Base-by-base conservation (phyloP, 2,329 filamentous ascomycete species). In the Microthyrium microscopicum region DNA sequence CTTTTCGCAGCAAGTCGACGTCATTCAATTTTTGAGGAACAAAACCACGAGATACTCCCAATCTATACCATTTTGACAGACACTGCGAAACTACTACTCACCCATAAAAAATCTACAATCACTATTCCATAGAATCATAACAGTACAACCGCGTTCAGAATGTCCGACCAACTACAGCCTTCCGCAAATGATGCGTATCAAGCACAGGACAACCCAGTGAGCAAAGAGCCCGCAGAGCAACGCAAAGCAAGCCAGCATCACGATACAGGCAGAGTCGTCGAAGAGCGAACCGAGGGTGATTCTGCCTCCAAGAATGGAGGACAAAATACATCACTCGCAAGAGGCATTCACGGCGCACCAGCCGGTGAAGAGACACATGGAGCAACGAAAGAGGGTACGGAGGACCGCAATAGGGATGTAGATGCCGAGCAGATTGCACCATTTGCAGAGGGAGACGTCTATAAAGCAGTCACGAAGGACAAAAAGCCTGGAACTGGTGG, bases 391-490 rank as follows among this genome's bases (percentile, higher is more conserved):
- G 53, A 58, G 32, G 51, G 57, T 28, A 47, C 61, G 18, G n/a
- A n/a, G n/a, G 60, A 59, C n/a, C 40, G 54, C 5, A 49, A 56
- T 31, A 50, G 55, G n/a, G 61, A 63, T 47, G 43, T 62, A 16
- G 60, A 64, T 28, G 61, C 47, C 6, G 48, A 56, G 39, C 60
- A 65, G 43, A 63, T 66, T 59, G 56, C 51, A 5, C 55, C 56
- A 15, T 55, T 58, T 0, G 61, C 60, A 1, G 62, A 66, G 41
- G 60, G 59, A 8, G 46, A 50, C 25, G 52, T 65, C 4, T 49
- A 50, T 2, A 50, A 50, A 27, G 59, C 59, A 0, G 61, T 64
- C 6, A 47, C 49, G 7, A 24, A 35, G 20, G 16, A 48, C 51
- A 44, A 22, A 24, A 29, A 48, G 47, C 49, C 53, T 3, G 59